Percentiles rank a stretch among this genome's conserved stretches.
phyloP scores from a whole-genome alignment of 129 eudicot genomes.

The Arctium lappa region DNA sequence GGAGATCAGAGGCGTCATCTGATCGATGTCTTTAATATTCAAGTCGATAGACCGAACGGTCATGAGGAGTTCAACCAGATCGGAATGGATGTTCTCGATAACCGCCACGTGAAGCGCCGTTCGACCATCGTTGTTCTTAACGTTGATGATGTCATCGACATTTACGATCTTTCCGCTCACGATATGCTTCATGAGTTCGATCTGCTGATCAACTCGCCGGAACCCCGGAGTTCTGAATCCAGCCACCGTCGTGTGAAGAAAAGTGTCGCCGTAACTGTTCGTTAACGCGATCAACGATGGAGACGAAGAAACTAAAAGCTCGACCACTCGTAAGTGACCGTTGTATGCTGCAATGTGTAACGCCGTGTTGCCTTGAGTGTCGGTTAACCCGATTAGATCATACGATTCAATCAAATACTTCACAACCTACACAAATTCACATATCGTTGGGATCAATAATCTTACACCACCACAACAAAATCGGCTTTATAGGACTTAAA shows the following conservation, averaged over 20 bases:
- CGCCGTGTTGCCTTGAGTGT: constrained; percentile 77
- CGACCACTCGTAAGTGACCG: constrained; percentile 51
- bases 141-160: constrained; percentile 49
- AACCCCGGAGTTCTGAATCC: constrained; percentile 75
- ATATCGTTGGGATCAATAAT: background rate
- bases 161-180: constrained; percentile 37
- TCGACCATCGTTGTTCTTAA: constrained; percentile 67
- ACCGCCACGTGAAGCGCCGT: constrained; percentile 88
- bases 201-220: constrained; percentile 71
- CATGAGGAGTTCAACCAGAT: constrained; percentile 72
- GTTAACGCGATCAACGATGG: constrained; percentile 39
- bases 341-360: constrained; percentile 75
- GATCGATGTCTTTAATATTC: constrained; percentile 54
- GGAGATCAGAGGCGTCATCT: constrained; percentile 79
- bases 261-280: constrained; percentile 73
- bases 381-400: constrained; percentile 38
- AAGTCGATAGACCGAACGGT: constrained; percentile 48
- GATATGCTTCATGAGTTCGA: constrained; percentile 61
- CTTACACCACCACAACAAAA: too few relatives aligned
- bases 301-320: constrained; percentile 44
- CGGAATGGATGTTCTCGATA: constrained; percentile 60
- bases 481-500: too few relatives aligned
- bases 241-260: constrained; percentile 80
- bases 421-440: constrained; percentile 51
- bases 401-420: constrained; percentile 50